Base-by-base conservation (phyloP, 345 rosid species). In the Lumnitzera littorea region DNA sequence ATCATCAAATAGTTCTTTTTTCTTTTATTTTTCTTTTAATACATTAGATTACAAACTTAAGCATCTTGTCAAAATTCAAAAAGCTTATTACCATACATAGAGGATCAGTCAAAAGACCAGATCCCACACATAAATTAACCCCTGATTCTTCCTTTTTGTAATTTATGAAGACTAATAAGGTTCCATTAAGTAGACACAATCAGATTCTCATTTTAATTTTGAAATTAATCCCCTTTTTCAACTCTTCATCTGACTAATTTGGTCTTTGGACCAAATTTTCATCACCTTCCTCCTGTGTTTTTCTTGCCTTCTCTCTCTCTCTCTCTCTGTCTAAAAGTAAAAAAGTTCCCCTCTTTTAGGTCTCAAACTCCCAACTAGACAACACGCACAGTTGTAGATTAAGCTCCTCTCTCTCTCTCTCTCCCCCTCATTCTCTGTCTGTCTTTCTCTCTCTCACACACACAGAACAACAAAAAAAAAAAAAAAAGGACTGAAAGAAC, bases 221-320 rank as follows among this genome's bases (percentile, higher is more conserved):
- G 27, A 0, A 31, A 23, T 7, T 16, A 50, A 13, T 24, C 24
- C 57, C 13, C 16, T 12, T 12, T 57, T 57, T 6, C 41, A 36
- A 36, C 20, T 41, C 14, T 57, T 17, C 25, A 12, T 16, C 41
- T 41, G 5, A 57, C 23, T 14, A 25, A 15, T 57, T 24, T 13
- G 20, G 3, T 13, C 47, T 24, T 61, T 64, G 62, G 76, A 65
- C 80, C 67, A 48, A 15, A 56, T 20, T 11, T 29, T 4, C 51
- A 67, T 69, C 75, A 3, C 23, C 76, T 53, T 75, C 75, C 51
- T 69, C 71, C 15, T 12, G 15, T 11, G 46, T 50, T 57, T 53
- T 51, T 51, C 65, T 49, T 65, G 60, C 47, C 51, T 51, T 51
- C 50, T 46, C 10, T 14, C 15, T 57, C 9, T 25, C 47, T 59